Evolutionary conservation across 495 filamentous ascomycete genomes (phyloP).

Genomic region (Xylaria scruposa): DNA sequence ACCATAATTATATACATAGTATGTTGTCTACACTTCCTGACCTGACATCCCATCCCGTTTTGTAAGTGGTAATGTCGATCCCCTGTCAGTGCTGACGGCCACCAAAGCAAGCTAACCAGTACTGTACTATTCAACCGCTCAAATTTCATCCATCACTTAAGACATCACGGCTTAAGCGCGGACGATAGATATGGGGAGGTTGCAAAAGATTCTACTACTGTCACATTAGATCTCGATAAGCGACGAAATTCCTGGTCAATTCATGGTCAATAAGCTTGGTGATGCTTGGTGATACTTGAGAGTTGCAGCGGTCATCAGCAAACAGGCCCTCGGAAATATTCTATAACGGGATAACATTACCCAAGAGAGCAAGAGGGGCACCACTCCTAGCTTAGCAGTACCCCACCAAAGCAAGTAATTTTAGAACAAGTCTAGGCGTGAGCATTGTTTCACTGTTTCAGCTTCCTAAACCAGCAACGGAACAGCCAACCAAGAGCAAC

Average conservation of each 20-base stretch:
- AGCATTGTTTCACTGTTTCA: constrained; percentile 18
- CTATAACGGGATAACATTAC: neutral
- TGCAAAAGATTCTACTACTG: neutral
- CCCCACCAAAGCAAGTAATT: constrained; percentile 11
- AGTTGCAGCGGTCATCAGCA: neutral
- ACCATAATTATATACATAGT: neutral
- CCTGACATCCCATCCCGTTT: neutral
- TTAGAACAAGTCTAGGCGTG: constrained; percentile 18
- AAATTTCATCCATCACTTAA: neutral
- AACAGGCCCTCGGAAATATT: neutral
- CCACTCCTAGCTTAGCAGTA: neutral
- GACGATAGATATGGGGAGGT: neutral
- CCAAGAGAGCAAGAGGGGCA: neutral
- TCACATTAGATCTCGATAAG: neutral
- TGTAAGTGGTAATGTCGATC: constrained; percentile 13
- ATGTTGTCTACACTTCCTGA: neutral
- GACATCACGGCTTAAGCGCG: neutral
- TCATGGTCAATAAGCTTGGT: too few relatives aligned
- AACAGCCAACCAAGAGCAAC: neutral
- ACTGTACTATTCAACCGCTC: neutral
- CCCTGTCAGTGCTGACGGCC: neutral
- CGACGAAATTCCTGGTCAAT: neutral
- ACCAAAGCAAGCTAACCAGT: neutral
- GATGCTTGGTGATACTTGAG: neutral
- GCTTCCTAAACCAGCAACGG: neutral